Evolutionary conservation across 2,329 filamentous ascomycete species (phyloP).

Genomic region (Colletotrichum nymphaeae): DNA sequence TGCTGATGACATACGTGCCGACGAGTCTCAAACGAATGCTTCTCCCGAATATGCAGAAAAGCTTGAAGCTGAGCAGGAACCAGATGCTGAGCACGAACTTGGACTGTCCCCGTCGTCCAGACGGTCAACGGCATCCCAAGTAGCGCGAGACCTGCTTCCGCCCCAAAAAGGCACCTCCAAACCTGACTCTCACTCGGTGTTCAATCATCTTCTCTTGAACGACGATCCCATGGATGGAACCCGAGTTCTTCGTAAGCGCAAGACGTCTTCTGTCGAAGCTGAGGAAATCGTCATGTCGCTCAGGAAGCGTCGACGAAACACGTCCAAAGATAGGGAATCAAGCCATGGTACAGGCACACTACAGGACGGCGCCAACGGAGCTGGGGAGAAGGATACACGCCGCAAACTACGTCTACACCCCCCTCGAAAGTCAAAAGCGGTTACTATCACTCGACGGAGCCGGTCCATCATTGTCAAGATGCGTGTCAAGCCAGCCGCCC

Average conservation of each 20-base stretch:
- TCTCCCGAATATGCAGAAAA: not conserved
- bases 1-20: not conserved
- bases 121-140: constrained; percentile 71
- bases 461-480: constrained; percentile 65
- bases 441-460: constrained; percentile 48
- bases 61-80: not conserved
- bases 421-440: constrained; percentile 49
- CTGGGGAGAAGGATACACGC: constrained; percentile 51
- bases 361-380: constrained; percentile 43
- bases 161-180: constrained; percentile 72
- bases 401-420: constrained; percentile 69
- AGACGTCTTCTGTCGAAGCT: constrained; percentile 77
- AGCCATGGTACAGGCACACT: constrained; percentile 47
- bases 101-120: constrained; percentile 53
- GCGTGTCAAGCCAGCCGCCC: constrained; percentile 65
- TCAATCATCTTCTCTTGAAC: constrained; percentile 77
- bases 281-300: constrained; percentile 65
- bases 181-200: constrained; percentile 80
- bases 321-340: constrained; percentile 54
- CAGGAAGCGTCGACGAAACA: constrained; percentile 65
- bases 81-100: not conserved
- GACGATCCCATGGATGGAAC: constrained; percentile 82
- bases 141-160: constrained; percentile 79
- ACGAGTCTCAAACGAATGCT: not conserved
- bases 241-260: constrained; percentile 84